Evolutionary conservation across 2,329 filamentous ascomycete species (phyloP).

Genomic region (Endoconidiophora polonica): DNA sequence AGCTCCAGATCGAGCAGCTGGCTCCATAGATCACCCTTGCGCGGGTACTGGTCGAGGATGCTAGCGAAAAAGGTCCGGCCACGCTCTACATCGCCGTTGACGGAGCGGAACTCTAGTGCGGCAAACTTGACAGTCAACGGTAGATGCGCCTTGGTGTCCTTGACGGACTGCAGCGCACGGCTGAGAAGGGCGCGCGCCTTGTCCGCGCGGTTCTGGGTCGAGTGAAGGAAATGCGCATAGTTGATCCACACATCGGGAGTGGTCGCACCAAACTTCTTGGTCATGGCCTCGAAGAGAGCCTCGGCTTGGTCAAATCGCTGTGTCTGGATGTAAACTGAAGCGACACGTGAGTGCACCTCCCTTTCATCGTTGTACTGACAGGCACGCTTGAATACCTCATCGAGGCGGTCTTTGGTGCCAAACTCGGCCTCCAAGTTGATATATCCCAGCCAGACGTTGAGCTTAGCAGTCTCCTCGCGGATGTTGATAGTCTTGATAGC

Average conservation of each 20-base stretch:
- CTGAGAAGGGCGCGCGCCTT: conserved; percentile 61
- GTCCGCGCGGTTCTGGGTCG: conserved; percentile 51
- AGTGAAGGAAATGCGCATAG: conserved; percentile 85
- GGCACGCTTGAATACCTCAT: conserved; percentile 77
- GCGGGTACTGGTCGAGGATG: conserved; percentile 67
- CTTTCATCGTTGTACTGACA: conserved; percentile 88
- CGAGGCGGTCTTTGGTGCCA: conserved; percentile 64
- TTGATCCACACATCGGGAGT: conserved; percentile 77
- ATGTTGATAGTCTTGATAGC: conserved; percentile 84
- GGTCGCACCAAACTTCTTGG: conserved; percentile 76
- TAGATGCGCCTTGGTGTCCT: conserved; percentile 41
- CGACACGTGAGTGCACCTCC: conserved; percentile 74
- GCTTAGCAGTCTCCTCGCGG: conserved; percentile 77
- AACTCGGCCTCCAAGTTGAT: conserved; percentile 90
- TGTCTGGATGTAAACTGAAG: conserved; percentile 89
- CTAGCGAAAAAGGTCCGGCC: conserved; percentile 91
- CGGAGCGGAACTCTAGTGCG: conserved; percentile 74
- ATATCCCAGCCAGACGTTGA: conserved; percentile 88
- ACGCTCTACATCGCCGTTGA: conserved; percentile 69
- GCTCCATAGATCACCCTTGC: conserved; percentile 85
- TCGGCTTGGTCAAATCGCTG: conserved; percentile 80
- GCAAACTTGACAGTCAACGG: conserved; percentile 76
- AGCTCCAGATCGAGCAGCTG: conserved; percentile 78
- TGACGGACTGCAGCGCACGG: conserved; percentile 68
- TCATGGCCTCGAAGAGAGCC: conserved; percentile 65